Percentiles rank a stretch among this genome's conserved stretches.
Conservation (phyloP, 192 early-diverging fungal species). For the Umbelopsis vinacea region DNA sequence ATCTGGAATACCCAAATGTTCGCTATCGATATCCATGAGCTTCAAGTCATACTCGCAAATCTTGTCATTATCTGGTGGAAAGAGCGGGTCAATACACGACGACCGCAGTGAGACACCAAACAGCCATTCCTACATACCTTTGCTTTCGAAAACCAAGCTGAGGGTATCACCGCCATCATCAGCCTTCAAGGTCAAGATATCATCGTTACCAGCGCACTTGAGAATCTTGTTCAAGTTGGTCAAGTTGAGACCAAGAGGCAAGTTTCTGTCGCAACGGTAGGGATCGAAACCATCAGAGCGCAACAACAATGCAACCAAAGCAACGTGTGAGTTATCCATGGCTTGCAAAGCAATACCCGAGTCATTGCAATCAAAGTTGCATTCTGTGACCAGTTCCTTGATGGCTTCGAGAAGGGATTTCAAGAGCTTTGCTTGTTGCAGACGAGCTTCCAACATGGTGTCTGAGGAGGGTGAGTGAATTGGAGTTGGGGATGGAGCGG, state of each 20-base stretch:
- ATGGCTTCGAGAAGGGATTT: slow-evolving; percentile 96
- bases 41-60: slow-evolving; percentile 94
- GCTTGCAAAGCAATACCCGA: slow-evolving; percentile 95
- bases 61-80: slow-evolving; percentile 58
- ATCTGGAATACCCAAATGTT: slow-evolving; percentile 95
- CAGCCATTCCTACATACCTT: slow-evolving; percentile 37
- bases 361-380: slow-evolving; percentile 98
- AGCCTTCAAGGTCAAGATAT: slow-evolving; percentile 90
- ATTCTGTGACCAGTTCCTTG: slow-evolving; percentile 96
- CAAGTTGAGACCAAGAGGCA: slow-evolving; percentile 91
- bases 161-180: slow-evolving; percentile 86
- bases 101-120: not conserved
- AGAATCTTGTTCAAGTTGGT: slow-evolving; percentile 88
- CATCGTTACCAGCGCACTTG: slow-evolving; percentile 91
- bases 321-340: slow-evolving; percentile 99
- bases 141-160: slow-evolving; percentile 75
- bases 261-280: slow-evolving; percentile 89
- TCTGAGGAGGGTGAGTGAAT: not conserved
- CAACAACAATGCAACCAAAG: slow-evolving; percentile 85
- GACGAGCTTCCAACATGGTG: slow-evolving; percentile 92
- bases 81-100: slow-evolving; percentile 17
- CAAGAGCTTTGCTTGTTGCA: slow-evolving; percentile 83
- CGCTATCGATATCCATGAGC: slow-evolving; percentile 98
- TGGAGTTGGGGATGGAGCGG: not conserved
- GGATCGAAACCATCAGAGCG: slow-evolving; percentile 82